phyloP scores from a whole-genome alignment of 116 monocot species.

The Trichopus zeylanicus region DNA sequence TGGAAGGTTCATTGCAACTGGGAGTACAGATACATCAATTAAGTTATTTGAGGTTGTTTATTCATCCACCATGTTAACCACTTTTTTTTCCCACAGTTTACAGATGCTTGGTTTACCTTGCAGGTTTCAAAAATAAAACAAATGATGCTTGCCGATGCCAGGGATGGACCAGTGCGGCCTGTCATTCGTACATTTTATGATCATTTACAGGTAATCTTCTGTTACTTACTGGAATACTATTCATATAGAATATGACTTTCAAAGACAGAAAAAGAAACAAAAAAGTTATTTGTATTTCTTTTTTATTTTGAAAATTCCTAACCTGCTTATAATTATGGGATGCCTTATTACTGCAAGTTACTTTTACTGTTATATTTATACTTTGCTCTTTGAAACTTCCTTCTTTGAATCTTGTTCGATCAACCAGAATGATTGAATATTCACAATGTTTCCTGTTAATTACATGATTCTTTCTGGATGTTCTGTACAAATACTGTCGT shows the following conservation, averaged over 20 bases:
- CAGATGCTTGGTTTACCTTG: constrained; percentile 5
- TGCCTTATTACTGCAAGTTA: too few species aligned
- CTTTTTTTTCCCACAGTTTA: not conserved
- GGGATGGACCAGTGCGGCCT: constrained; percentile 69
- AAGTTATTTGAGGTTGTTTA: constrained; percentile 82
- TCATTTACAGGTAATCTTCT: constrained; percentile 59
- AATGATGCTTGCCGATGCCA: constrained; percentile 65
- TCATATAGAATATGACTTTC: too few species aligned
- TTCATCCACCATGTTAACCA: not conserved
- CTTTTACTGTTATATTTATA: too few species aligned
- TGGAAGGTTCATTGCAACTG: constrained; percentile 81
- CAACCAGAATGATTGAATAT: too few species aligned
- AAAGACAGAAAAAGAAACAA: too few species aligned
- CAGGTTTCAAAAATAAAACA: constrained; percentile 87
- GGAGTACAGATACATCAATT: constrained; percentile 81
- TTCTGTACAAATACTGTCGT: too few species aligned
- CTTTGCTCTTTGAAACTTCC: too few species aligned
- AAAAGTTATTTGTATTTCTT: not conserved
- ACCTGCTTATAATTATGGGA: too few species aligned
- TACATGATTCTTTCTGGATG: too few species aligned
- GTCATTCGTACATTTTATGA: constrained; percentile 97
- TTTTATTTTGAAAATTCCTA: too few species aligned
- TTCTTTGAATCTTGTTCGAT: too few species aligned
- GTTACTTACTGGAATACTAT: not conserved
- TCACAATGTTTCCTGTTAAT: too few species aligned